Conservation (phyloP, 345 rosid genomes). For the Gossypium anomalum region DNA sequence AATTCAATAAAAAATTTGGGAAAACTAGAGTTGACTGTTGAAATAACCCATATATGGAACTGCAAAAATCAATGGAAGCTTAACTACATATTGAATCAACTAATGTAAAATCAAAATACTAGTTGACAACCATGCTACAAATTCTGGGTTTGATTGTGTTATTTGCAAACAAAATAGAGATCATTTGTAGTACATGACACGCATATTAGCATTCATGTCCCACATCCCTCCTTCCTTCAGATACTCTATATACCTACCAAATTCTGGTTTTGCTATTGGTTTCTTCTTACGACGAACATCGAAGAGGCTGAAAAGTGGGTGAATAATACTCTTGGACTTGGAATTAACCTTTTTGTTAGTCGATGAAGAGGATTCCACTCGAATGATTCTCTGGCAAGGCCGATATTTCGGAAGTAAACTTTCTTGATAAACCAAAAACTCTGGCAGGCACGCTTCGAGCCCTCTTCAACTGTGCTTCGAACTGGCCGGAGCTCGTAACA, state of each 20-base stretch:
- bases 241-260: constrained; percentile 63
- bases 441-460: constrained; percentile 43
- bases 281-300: constrained; percentile 48
- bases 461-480: constrained; percentile 38
- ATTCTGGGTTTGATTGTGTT: too few species aligned
- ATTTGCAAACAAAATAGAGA: too few species aligned
- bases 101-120: too few species aligned
- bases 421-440: constrained; percentile 23
- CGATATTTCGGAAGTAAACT: neutral
- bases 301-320: constrained; percentile 59
- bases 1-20: too few species aligned
- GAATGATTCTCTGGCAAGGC: neutral
- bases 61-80: too few species aligned
- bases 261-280: constrained; percentile 61
- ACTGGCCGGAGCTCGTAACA: neutral
- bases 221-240: constrained; percentile 71
- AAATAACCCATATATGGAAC: too few species aligned
- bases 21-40: too few species aligned
- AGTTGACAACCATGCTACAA: too few species aligned
- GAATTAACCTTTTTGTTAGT: constrained; percentile 22
- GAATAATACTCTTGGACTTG: constrained; percentile 28
- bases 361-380: constrained; percentile 1
- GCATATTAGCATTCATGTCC: constrained; percentile 44
- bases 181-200: constrained; percentile 45
- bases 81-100: too few species aligned